Evolutionary conservation across 192 early-diverging fungal genomes (phyloP), one percentile per base, ranked within the genome.

Genomic region (Coemansia sp.): DNA sequence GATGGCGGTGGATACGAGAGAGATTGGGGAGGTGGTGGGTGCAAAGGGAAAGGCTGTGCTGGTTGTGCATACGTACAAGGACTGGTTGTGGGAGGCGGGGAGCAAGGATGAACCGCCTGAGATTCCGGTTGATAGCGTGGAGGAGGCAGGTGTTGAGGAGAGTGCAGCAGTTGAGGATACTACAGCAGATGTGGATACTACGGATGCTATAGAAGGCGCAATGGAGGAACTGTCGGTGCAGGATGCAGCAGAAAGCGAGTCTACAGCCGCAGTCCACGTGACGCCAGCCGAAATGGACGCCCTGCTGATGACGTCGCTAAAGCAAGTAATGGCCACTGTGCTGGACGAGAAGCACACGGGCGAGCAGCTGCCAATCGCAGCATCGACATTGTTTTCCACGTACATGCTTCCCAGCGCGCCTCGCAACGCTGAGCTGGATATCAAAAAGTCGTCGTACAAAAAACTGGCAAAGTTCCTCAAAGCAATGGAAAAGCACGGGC

Each of bases 391-490:
- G 7, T 94, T 91, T 65, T 89, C 92, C 10, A 75, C 73, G 0
- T 89, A 93, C 67, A 85, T 97, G 68, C 69, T 91, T 5, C 87
- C 90, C 12, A 85, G 85, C 61, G 80, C 86, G 26, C 88, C 90
- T 0, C 55, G 25, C 1, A 89, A 82, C 6, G 64, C 68, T 2
- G 83, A 84, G 29, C 69, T 94, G 8, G 95, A 97, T 57, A 84
- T 97, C 25, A 93, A 92, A 72, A 87, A 89, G 54, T 92, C 93
- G 5, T 85, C 83, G 26, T 90, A 87, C 81, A 97, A 97, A 74
- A 95, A 96, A 77, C 62, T 91, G 29, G 82, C 86, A 63, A 97
- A 95, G 72, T 95, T 95, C 71, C 74, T 95, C 57, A 97, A 95
- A 64, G 86, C 80, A 11, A 89, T 89, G 67, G 95, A 97, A 53